Conservation (phyloP, 768 basidiomycete species). For the Xerocomellus intermedius region DNA sequence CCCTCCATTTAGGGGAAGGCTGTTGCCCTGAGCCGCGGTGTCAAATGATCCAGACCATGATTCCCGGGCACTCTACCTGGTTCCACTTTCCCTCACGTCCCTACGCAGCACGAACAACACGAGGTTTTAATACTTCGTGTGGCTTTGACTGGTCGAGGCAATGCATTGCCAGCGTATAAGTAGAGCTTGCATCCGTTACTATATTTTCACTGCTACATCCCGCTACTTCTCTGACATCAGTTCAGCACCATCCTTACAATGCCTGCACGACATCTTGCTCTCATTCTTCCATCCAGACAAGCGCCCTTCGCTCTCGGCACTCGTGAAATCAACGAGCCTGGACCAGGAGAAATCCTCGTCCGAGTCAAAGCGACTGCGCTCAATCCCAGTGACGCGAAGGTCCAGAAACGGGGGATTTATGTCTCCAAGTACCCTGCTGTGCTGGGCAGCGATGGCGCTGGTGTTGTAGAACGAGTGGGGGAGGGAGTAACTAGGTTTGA, state of each 20-base stretch:
- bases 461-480: conserved; percentile 50
- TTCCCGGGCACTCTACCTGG: conserved; percentile 28
- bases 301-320: conserved; percentile 35
- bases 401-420: conserved; percentile 40
- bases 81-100: conserved; percentile 27
- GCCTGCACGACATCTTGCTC: conserved; percentile 29
- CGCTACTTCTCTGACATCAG: conserved; percentile 11
- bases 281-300: conserved; percentile 33
- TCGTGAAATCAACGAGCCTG: conserved; percentile 41
- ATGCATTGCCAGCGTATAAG: conserved; percentile 32
- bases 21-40: conserved; percentile 33
- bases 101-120: conserved; percentile 34
- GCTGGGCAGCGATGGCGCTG: conserved; percentile 50
- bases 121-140: conserved; percentile 32
- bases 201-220: conserved; percentile 21
- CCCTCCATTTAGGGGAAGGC: conserved; percentile 31
- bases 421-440: conserved; percentile 45
- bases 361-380: conserved; percentile 46
- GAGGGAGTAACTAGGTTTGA: conserved; percentile 49
- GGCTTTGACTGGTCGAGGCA: conserved; percentile 28
- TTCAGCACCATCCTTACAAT: conserved; percentile 14
- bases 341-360: conserved; percentile 48
- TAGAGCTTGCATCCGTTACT: conserved; percentile 15
- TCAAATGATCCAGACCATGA: conserved; percentile 33
- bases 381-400: conserved; percentile 56